phyloP scores from a whole-genome alignment of 2,329 filamentous ascomycete species.

The Fusarium fujikuroi region DNA sequence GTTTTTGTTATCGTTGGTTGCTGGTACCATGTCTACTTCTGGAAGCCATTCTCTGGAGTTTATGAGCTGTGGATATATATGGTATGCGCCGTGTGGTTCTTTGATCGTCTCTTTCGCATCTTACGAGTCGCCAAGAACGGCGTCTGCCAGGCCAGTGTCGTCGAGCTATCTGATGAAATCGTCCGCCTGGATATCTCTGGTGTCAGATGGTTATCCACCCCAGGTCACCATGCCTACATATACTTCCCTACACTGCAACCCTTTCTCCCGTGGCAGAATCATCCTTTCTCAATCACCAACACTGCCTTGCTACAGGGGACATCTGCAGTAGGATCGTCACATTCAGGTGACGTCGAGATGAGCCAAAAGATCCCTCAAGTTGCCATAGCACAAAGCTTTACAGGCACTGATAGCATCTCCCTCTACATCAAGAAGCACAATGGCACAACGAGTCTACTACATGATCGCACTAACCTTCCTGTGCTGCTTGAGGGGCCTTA shows the following conservation, averaged over 20 bases:
- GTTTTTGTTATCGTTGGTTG: not conserved
- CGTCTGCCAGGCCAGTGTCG: accelerated
- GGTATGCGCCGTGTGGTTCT: not conserved
- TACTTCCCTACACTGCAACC: not conserved
- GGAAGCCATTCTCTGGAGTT: not conserved
- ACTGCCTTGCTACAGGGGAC: not conserved
- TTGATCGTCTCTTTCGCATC: not conserved
- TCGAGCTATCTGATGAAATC: not conserved
- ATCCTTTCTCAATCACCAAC: not conserved
- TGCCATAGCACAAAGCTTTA: not conserved
- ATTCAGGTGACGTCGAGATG: not conserved
- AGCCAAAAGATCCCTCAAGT: not conserved
- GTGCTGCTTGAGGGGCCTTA: not conserved
- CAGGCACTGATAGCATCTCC: not conserved
- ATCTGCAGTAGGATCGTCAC: not conserved
- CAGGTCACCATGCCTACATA: not conserved
- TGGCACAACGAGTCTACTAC: not conserved
- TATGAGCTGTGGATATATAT: not conserved
- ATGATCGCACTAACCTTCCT: not conserved
- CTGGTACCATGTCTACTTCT: not conserved
- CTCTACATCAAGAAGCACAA: not conserved
- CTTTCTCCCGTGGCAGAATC: not conserved
- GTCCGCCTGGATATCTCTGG: not conserved
- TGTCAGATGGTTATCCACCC: not conserved
- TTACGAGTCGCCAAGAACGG: not conserved